Percentiles rank a stretch among this genome's conserved stretches.
These are phyloP conservation scores for Exophiala xenobiotica DNA, from an alignment of 2,329 filamentous ascomycete genomes.

Conservation along the genomic window DNA sequence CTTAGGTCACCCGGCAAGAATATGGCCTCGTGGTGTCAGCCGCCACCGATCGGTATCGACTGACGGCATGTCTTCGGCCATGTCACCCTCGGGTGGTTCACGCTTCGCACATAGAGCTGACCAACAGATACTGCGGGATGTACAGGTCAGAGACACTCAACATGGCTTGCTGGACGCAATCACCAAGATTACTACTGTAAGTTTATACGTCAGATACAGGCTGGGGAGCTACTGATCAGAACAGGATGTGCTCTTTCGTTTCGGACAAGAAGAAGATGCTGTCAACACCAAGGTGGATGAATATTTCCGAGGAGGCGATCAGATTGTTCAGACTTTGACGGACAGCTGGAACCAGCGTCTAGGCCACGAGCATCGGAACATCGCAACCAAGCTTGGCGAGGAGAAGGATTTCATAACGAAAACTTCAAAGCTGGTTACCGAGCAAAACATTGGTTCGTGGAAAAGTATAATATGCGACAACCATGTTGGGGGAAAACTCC, in stretches of 20 bases:
- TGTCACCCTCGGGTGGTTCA: slow-evolving; percentile 1
- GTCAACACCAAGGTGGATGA: slow-evolving; percentile 12
- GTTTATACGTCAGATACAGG: background rate
- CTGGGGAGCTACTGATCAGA: slow-evolving; percentile 1
- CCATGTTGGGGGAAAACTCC: background rate
- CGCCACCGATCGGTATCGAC: slow-evolving; percentile 12
- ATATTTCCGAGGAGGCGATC: slow-evolving; percentile 10
- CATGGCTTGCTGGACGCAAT: slow-evolving; percentile 16
- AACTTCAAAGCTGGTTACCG: slow-evolving; percentile 10
- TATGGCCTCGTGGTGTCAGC: slow-evolving; percentile 7
- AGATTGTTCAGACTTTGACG: slow-evolving; percentile 16
- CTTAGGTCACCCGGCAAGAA: slow-evolving; percentile 1
- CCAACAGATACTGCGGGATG: background rate
- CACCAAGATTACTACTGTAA: slow-evolving; percentile 20
- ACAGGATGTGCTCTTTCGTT: slow-evolving; percentile 24
- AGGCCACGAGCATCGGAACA: slow-evolving; percentile 12
- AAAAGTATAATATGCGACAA: background rate
- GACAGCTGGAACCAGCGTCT: slow-evolving; percentile 22
- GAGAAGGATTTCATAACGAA: slow-evolving; percentile 13
- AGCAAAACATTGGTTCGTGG: slow-evolving; percentile 4
- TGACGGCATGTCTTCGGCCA: slow-evolving; percentile 7
- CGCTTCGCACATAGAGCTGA: background rate
- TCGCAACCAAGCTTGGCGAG: slow-evolving; percentile 1
- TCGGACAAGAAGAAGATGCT: slow-evolving; percentile 23
- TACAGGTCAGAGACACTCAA: slow-evolving; percentile 15